Base-by-base conservation (phyloP, 2,329 filamentous ascomycete species). In the Colletotrichum higginsianum region DNA sequence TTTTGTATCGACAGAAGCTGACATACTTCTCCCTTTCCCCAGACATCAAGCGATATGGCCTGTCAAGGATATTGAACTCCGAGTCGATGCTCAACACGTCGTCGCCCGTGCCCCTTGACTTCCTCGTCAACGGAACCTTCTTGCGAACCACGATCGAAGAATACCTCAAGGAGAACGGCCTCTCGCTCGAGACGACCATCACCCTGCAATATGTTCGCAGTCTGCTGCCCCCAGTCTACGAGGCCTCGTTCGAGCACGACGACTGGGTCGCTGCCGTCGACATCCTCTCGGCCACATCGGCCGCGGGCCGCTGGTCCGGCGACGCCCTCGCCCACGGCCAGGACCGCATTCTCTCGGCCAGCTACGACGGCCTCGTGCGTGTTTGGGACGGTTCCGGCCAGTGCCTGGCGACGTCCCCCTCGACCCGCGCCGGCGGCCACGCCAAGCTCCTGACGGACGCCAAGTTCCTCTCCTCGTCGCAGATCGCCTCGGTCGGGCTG, bases 221-320 rank as follows among this genome's bases (percentile, higher is more conserved):
- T 74, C 86, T 98, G 76, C 91, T 98, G 72, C 96, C 96, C 9
- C 96, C 96, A 21, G 87, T 93, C 46, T 96, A 96, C 81, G 91
- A 97, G 76, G 93, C 95, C 15, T 96, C 93, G 79, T 99, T 98
- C 80, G 92, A 98, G 84, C 96, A 99, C 81, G 95, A 99, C 79
- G 96, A 98, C 82, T 99, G 96, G 96, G 93, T 99, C 60, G 94
- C 94, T 80, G 89, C 90, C 35, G 91, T 98, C 35, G 95, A 98
- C 80, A 89, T 97, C 5, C 85, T 97, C 30, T 95, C 94, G 0
- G 81, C 83, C 16, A 90, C 87, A 15, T 93, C 93, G 2, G 83
- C 85, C 8, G 89, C 91, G 3, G 90, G 87, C 23, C 79, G 81
- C 66, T 92, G 89, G 88, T 85, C 86, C 12, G 85, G 83, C 60